Evolutionary conservation across 2,329 filamentous ascomycete species (phyloP).

Genomic region (Xylaria polymorpha): DNA sequence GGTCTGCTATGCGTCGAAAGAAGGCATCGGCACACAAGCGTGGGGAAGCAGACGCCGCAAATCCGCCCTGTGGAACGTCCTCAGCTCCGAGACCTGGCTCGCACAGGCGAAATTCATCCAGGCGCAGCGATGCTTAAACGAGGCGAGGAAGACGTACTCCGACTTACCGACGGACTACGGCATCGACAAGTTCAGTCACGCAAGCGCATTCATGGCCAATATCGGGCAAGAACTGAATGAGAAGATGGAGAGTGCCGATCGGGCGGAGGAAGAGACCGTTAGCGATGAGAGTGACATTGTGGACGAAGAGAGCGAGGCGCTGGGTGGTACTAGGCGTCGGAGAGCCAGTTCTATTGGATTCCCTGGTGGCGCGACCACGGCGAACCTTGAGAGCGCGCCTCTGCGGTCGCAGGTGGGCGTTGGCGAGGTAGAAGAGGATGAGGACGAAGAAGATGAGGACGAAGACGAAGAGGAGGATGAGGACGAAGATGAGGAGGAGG

Average conservation of each 20-base stretch:
- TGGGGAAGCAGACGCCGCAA: conserved; percentile 83
- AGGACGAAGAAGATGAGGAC: conserved; percentile 39
- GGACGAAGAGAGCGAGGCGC: conserved; percentile 64
- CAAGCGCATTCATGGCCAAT: conserved; percentile 63
- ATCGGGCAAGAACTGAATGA: conserved; percentile 64
- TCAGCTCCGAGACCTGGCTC: conserved; percentile 87
- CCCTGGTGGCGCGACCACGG: conserved; percentile 52
- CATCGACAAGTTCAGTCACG: conserved; percentile 62
- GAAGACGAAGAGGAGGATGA: conserved; percentile 41
- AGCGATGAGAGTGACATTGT: conserved; percentile 63
- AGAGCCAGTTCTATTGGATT: conserved; percentile 66
- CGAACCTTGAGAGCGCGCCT: conserved; percentile 63
- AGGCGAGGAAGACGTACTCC: conserved; percentile 69
- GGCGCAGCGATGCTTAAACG: conserved; percentile 80
- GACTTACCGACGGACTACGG: conserved; percentile 62
- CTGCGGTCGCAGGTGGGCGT: conserved; percentile 48
- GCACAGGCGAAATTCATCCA: conserved; percentile 80
- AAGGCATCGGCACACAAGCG: conserved; percentile 71
- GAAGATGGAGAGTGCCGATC: conserved; percentile 56
- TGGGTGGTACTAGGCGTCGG: conserved; percentile 64
- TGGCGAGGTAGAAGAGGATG: conserved; percentile 33
- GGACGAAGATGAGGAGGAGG: neutral
- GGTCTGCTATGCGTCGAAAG: conserved; percentile 82
- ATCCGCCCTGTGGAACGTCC: conserved; percentile 87
- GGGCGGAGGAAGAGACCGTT: conserved; percentile 54